A percentile compares a stretch with the other conserved stretches of the same genome.
Conservation (phyloP, 768 basidiomycete genomes). For the Podaxis sp. region DNA sequence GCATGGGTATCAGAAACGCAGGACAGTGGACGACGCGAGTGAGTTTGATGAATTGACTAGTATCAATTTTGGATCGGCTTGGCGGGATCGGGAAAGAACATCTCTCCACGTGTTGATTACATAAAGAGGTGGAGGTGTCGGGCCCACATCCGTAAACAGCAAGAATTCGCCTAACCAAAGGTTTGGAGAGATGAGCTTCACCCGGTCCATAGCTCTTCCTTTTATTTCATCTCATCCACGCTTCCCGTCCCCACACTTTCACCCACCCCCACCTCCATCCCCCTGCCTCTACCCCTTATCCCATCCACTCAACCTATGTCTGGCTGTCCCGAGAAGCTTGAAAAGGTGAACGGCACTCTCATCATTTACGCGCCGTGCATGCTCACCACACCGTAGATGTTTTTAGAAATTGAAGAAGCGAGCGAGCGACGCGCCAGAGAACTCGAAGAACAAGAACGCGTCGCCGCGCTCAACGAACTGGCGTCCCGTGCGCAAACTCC, state of each 20-base stretch:
- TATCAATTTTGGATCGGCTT: neutral
- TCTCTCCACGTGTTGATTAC: conserved; percentile 4
- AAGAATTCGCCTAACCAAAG: conserved; percentile 1
- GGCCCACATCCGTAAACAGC: neutral
- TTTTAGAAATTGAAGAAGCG: neutral
- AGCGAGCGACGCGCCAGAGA: conserved; percentile 3
- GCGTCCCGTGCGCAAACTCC: neutral
- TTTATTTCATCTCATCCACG: neutral
- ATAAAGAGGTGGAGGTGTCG: neutral
- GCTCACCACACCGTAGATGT: neutral
- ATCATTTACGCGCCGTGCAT: neutral
- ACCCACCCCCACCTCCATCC: neutral
- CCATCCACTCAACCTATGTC: neutral
- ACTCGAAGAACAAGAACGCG: conserved; percentile 8
- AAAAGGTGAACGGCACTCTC: neutral
- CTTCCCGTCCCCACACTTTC: neutral
- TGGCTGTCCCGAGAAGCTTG: conserved; percentile 4
- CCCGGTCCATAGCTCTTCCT: neutral
- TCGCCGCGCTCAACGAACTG: neutral
- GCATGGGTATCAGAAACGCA: neutral
- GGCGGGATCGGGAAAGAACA: neutral
- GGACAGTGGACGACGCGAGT: neutral
- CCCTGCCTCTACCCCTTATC: neutral
- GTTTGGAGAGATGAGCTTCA: conserved; percentile 5
- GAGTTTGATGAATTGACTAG: neutral